Conservation (phyloP, 768 basidiomycete genomes). For the Kwoniella sp. region DNA sequence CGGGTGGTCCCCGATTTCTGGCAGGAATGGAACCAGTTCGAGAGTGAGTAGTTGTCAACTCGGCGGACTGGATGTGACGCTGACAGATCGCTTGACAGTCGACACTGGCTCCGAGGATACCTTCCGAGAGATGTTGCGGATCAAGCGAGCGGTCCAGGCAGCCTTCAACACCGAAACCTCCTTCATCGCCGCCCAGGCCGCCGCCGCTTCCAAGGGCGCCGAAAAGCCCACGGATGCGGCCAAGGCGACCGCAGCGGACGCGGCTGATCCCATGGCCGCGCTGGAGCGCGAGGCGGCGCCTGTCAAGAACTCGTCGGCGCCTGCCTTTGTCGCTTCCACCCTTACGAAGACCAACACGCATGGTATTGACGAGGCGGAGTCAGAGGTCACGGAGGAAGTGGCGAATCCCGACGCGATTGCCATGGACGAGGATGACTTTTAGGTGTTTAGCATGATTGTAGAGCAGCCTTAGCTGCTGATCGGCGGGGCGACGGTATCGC, state of each 20-base stretch:
- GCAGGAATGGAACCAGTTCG: slow-evolving; percentile 94
- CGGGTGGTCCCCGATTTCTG: slow-evolving; percentile 82
- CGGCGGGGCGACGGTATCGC: too few species aligned
- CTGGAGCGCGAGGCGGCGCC: slow-evolving; percentile 46
- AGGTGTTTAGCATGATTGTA: too few species aligned
- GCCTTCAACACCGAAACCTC: slow-evolving; percentile 88
- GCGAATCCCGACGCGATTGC: slow-evolving; percentile 53
- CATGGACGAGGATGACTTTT: slow-evolving; percentile 50
- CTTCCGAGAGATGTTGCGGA: slow-evolving; percentile 68
- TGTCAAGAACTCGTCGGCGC: slow-evolving; percentile 10
- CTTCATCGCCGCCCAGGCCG: slow-evolving; percentile 84
- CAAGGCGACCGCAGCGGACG: slow-evolving; percentile 48
- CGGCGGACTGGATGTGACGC: neutral
- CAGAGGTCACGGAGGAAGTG: slow-evolving; percentile 24
- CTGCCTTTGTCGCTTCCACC: slow-evolving; percentile 43
- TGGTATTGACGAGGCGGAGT: slow-evolving; percentile 53
- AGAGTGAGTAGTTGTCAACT: slow-evolving; percentile 54
- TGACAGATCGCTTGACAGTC: slow-evolving; percentile 51
- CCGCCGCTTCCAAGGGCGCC: slow-evolving; percentile 62
- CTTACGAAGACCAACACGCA: slow-evolving; percentile 32
- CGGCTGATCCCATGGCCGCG: slow-evolving; percentile 78
- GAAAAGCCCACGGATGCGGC: slow-evolving; percentile 55
- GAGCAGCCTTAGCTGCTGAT: too few species aligned
- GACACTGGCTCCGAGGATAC: slow-evolving; percentile 99
- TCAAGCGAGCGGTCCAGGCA: slow-evolving; percentile 96